Percentiles rank a stretch among this genome's conserved stretches.
Evolutionary conservation across 2,329 filamentous ascomycete species (phyloP).

Genomic region (Botrytis squamosa): DNA sequence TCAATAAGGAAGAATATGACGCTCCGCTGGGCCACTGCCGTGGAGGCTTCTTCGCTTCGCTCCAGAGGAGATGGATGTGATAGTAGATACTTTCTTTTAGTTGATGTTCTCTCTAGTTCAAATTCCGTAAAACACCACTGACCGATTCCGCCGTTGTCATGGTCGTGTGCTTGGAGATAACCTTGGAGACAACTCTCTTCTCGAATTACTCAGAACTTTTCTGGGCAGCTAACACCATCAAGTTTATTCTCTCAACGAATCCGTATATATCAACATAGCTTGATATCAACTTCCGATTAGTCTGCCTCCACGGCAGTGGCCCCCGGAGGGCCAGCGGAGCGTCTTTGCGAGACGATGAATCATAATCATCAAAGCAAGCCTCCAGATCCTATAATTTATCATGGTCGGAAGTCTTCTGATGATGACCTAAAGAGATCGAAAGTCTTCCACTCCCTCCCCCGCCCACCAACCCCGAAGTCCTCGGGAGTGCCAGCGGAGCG

Average conservation of each 20-base stretch:
- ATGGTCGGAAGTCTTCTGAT: background rate
- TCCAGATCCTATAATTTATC: background rate
- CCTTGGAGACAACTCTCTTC: background rate
- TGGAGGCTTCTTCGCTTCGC: slow-evolving; percentile 4
- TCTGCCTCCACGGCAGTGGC: slow-evolving; percentile 1
- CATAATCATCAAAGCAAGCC: background rate
- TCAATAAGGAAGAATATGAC: background rate
- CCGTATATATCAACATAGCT: background rate
- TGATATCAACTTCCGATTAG: background rate
- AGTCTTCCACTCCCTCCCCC: background rate
- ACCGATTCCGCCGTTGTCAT: background rate
- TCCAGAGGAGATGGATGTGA: background rate
- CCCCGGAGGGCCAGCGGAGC: background rate
- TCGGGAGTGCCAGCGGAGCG: background rate
- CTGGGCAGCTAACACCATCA: background rate
- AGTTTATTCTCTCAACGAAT: background rate
- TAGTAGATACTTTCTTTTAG: background rate
- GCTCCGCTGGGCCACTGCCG: slow-evolving; percentile 5
- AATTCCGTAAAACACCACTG: background rate
- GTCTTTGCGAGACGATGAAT: background rate
- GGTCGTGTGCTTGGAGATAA: background rate
- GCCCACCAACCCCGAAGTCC: background rate
- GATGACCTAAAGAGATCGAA: background rate
- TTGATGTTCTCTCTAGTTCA: background rate
- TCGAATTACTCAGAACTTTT: too few species aligned